These are phyloP conservation scores for Obelidium mucronatum DNA, from an alignment of 192 early-diverging fungal genomes.

Conservation along the genomic window DNA sequence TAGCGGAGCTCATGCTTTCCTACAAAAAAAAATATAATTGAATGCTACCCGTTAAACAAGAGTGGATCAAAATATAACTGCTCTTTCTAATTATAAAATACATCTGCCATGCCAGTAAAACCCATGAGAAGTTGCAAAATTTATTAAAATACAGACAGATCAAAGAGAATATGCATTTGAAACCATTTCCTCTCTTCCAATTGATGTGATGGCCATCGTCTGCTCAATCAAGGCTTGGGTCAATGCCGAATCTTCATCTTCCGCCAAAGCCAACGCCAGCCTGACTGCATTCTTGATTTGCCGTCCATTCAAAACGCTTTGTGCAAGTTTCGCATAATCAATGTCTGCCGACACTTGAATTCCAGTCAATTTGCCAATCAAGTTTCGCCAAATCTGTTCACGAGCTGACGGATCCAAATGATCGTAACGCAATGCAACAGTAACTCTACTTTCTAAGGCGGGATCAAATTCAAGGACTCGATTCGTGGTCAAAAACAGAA, in stretches of 20 bases:
- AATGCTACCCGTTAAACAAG: too few species aligned
- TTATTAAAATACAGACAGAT: too few species aligned
- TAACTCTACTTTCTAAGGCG: slow-evolving; percentile 62
- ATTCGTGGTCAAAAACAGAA: slow-evolving; percentile 71
- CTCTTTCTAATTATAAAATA: too few species aligned
- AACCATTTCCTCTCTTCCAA: slow-evolving; percentile 50
- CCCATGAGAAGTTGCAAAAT: too few species aligned
- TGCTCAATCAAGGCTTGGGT: slow-evolving; percentile 47
- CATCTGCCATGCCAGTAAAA: too few species aligned
- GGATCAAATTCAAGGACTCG: slow-evolving; percentile 64
- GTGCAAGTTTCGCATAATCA: slow-evolving; percentile 39
- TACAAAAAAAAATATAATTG: too few species aligned
- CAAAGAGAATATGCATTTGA: slow-evolving; percentile 8
- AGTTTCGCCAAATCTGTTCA: slow-evolving; percentile 57
- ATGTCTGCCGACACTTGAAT: slow-evolving; percentile 20
- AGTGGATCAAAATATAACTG: too few species aligned
- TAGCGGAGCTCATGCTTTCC: too few species aligned
- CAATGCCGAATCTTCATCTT: slow-evolving; percentile 38
- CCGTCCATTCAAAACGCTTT: slow-evolving; percentile 49
- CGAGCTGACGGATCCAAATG: slow-evolving; percentile 48
- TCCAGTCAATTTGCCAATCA: slow-evolving; percentile 46
- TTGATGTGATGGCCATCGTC: slow-evolving; percentile 51
- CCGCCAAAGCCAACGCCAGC: slow-evolving; percentile 49
- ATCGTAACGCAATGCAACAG: slow-evolving; percentile 59
- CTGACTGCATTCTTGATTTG: slow-evolving; percentile 57